A percentile compares a stretch with the other conserved stretches of the same genome.
Evolutionary conservation across 1,284 basidiomycete genomes (phyloP).

Genomic region (Pseudozyma thailandica): DNA sequence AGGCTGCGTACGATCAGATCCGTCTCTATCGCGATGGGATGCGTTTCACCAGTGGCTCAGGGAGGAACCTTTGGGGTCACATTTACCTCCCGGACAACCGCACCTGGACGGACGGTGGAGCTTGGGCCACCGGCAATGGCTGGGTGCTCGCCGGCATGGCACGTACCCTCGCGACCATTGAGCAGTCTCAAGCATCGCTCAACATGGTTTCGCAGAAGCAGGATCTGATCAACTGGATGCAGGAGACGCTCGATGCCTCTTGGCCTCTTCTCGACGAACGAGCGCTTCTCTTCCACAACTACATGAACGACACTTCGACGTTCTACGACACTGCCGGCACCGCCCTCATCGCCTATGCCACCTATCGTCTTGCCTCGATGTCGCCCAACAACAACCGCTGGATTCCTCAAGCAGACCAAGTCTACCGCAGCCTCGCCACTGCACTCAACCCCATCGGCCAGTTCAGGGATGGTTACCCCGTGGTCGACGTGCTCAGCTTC

Average conservation of each 20-base stretch:
- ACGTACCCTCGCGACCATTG: conserved; percentile 80
- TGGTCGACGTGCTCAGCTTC: conserved; percentile 61
- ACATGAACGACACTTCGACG: conserved; percentile 49
- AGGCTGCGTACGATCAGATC: conserved; percentile 81
- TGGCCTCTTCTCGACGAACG: conserved; percentile 72
- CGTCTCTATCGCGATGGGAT: conserved; percentile 76
- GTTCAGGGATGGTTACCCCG: conserved; percentile 42
- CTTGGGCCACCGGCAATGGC: conserved; percentile 79
- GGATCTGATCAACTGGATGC: conserved; percentile 77
- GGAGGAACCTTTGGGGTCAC: conserved; percentile 63
- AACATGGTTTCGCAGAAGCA: conserved; percentile 73
- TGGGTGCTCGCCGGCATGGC: conserved; percentile 88
- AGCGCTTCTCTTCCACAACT: conserved; percentile 61
- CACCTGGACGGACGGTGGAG: conserved; percentile 69
- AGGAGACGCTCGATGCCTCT: conserved; percentile 79
- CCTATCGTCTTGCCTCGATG: conserved; percentile 61
- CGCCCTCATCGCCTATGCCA: conserved; percentile 58
- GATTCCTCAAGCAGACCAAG: conserved; percentile 44
- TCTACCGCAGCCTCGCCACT: conserved; percentile 52
- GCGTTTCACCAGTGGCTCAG: conserved; percentile 72
- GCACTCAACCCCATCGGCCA: conserved; percentile 45
- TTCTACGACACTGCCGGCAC: conserved; percentile 61
- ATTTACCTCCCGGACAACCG: conserved; percentile 46
- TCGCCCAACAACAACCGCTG: conserved; percentile 31
- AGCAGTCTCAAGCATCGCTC: conserved; percentile 73